phyloP scores from a whole-genome alignment of 2,329 filamentous ascomycete genomes.

The Fonsecaea multimorphosa region DNA sequence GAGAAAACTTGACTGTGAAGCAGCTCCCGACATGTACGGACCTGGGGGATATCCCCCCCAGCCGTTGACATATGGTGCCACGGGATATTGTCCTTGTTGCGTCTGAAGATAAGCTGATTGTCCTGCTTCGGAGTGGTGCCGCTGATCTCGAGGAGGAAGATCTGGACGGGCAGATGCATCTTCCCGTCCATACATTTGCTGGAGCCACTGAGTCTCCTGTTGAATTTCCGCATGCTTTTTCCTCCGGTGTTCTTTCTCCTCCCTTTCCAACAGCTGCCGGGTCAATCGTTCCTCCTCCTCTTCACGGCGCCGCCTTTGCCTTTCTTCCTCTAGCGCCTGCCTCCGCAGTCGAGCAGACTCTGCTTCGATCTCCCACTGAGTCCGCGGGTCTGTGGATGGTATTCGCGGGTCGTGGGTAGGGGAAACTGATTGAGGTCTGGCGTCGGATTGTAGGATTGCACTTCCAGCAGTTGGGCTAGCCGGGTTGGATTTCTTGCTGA shows the following conservation, averaged over 20 bases:
- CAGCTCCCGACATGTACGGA: constrained; percentile 41
- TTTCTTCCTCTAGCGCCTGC: constrained; percentile 52
- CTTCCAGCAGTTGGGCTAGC: constrained; percentile 39
- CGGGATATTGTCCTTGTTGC: constrained; percentile 22
- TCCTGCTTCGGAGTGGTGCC: constrained; percentile 31
- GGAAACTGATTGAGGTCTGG: constrained; percentile 21
- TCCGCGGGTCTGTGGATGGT: constrained; percentile 56
- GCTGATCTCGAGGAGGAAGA: constrained; percentile 31
- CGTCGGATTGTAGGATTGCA: constrained; percentile 9
- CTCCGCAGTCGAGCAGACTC: constrained; percentile 55
- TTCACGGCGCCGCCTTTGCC: constrained; percentile 54
- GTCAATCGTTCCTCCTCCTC: constrained; percentile 60
- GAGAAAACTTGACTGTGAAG: constrained; percentile 36
- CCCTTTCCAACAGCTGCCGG: constrained; percentile 58
- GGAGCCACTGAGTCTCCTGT: constrained; percentile 76
- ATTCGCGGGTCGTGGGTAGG: constrained; percentile 40
- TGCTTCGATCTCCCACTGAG: constrained; percentile 59
- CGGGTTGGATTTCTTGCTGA: constrained; percentile 35
- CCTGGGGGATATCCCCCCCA: constrained; percentile 26
- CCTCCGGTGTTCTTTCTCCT: constrained; percentile 58
- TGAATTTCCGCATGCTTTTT: constrained; percentile 66
- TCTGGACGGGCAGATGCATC: constrained; percentile 30
- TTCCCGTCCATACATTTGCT: constrained; percentile 59
- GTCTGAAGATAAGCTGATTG: constrained; percentile 31
- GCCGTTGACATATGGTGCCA: constrained; percentile 13